A percentile compares a stretch with the other conserved stretches of the same genome.
phyloP scores from a whole-genome alignment of 2,329 filamentous ascomycete species.

The Aschersonia sp. region DNA sequence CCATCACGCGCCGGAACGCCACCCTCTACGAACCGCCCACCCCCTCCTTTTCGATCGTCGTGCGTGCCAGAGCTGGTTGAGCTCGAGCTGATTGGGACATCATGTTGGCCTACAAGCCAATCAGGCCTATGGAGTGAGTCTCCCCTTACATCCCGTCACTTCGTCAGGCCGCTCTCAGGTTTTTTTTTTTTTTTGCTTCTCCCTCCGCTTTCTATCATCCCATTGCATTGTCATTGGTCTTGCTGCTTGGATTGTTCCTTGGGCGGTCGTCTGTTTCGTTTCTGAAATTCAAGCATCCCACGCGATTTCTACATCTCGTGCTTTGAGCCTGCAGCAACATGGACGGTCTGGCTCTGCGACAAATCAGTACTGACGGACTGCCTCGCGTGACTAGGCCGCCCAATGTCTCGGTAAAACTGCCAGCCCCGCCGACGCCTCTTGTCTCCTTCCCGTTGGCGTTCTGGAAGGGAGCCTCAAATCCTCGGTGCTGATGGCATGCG shows the following conservation, averaged over 20 bases:
- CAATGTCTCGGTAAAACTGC: conserved; percentile 16
- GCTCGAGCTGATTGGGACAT: conserved; percentile 1
- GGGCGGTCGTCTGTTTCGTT: neutral
- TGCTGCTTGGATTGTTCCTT: neutral
- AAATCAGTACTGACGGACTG: conserved; percentile 8
- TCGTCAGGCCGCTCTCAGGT: neutral
- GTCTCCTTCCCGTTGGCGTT: neutral
- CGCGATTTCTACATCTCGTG: too few relatives aligned
- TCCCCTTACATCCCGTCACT: conserved; percentile 1
- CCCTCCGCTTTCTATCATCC: conserved; percentile 3
- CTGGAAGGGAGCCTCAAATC: neutral
- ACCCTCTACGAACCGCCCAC: neutral
- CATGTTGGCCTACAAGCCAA: conserved; percentile 22
- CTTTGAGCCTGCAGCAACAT: conserved; percentile 1
- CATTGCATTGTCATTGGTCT: conserved; percentile 1
- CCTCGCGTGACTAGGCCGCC: conserved; percentile 16
- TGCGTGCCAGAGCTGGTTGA: neutral
- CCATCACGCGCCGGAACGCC: neutral
- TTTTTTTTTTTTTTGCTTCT: neutral
- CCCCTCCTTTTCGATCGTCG: neutral
- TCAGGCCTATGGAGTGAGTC: conserved; percentile 23
- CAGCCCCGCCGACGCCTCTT: neutral
- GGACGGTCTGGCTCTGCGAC: conserved; percentile 4
- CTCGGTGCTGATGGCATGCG: neutral
- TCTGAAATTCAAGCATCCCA: neutral